Evolutionary conservation across 345 rosid species (phyloP).

Genomic region (Isatis tinctoria): DNA sequence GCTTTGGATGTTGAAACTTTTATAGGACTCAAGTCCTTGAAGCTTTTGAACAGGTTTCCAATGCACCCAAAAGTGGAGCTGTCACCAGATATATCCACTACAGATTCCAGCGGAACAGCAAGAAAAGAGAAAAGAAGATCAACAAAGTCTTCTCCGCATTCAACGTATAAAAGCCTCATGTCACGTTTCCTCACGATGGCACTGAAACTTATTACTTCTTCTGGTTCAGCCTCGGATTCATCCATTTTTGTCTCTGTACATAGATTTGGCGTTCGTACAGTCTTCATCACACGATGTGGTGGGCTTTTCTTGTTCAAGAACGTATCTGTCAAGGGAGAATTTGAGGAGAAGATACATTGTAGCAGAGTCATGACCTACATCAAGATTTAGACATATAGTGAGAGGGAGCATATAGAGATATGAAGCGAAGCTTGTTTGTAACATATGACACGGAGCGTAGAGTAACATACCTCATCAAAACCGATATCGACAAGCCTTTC

Average conservation of each 20-base stretch:
- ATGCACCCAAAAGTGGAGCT: not conserved
- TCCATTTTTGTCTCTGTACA: not conserved
- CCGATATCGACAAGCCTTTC: not conserved
- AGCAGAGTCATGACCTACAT: not conserved
- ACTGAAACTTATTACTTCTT: not conserved
- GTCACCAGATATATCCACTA: not conserved
- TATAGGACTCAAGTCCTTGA: not conserved
- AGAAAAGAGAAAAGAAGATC: conserved; percentile 10
- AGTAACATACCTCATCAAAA: conserved; percentile 11
- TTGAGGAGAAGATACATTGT: conserved; percentile 1
- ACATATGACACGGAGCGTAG: not conserved
- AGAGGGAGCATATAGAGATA: not conserved
- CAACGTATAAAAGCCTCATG: not conserved
- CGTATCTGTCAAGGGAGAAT: conserved; percentile 18
- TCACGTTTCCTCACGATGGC: not conserved
- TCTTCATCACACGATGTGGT: not conserved
- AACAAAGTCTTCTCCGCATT: conserved; percentile 3
- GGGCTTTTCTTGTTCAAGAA: not conserved
- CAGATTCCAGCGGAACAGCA: conserved; percentile 3
- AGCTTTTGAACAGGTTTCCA: conserved; percentile 1
- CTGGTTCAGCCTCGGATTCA: not conserved
- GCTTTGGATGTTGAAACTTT: not conserved
- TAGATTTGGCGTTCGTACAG: not conserved
- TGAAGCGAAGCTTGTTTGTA: not conserved
- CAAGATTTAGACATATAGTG: not conserved